These are phyloP conservation scores for Neurospora pannonica DNA, from an alignment of 495 filamentous ascomycete species.

Conservation along the genomic window DNA sequence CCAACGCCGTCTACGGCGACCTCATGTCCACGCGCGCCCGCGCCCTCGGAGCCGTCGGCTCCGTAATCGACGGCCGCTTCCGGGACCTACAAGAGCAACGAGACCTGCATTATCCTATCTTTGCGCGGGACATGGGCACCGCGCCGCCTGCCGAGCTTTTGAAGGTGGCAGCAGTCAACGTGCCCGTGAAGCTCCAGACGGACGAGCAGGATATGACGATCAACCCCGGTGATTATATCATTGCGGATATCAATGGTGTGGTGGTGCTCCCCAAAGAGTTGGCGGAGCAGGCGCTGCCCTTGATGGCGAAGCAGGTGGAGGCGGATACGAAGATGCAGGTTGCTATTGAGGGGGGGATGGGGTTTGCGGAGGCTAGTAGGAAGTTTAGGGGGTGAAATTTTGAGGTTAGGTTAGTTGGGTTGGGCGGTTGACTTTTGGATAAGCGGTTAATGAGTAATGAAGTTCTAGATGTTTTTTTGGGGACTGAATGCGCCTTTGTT, in stretches of 20 bases:
- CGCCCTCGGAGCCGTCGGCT: constrained; percentile 33
- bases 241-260: constrained; percentile 49
- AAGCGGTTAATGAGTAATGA: not conserved
- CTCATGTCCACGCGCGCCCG: constrained; percentile 47
- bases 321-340: constrained; percentile 45
- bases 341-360: constrained; percentile 41
- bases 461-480: not conserved
- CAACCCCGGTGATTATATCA: constrained; percentile 46
- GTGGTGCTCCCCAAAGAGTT: constrained; percentile 37
- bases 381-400: constrained; percentile 24
- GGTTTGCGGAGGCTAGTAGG: constrained; percentile 44
- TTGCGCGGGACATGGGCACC: constrained; percentile 45
- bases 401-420: not conserved
- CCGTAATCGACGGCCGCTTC: constrained; percentile 49
- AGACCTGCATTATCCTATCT: constrained; percentile 40
- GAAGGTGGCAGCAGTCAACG: constrained; percentile 36
- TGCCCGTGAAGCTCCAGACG: constrained; percentile 28
- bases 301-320: constrained; percentile 41
- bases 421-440: not conserved
- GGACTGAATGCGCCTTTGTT: too few relatives aligned
- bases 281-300: constrained; percentile 35
- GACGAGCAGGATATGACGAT: constrained; percentile 39
- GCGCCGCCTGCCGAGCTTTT: constrained; percentile 37
- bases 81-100: constrained; percentile 52
- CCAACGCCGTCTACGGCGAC: too few relatives aligned